Base-by-base conservation (phyloP, 2,329 filamentous ascomycete genomes). In the Penicillium polonicum region DNA sequence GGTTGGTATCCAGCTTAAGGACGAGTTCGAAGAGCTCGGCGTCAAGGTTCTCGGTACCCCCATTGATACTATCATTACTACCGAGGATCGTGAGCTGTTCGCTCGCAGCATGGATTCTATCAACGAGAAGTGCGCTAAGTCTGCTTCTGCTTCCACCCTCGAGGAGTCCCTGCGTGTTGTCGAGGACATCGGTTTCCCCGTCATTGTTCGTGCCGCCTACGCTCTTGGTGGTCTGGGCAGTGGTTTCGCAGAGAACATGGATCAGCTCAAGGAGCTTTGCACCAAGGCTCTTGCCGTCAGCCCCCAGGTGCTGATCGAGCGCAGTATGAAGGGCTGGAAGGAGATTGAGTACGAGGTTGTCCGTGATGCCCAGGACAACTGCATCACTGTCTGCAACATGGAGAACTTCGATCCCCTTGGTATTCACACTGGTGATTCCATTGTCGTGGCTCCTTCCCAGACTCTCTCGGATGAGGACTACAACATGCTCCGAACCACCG, bases 311-410 rank as follows among this genome's bases (percentile, higher is more conserved):
- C 84, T 99, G 55, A 95, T 99, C 68, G 94, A 99, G 80, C 88
- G 90, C 75, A 96, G 91, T 80, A 97, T 99, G 93, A 97, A 97
- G 81, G 94, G 94, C 59, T 99, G 94, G 94, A 99, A 99, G 78
- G 94, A 99, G 78, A 95, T 97, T 62, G 94, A 99, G 76, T 99
- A 97, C 72, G 94, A 99, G 76, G 94, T 97, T 61, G 94, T 99
- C 41, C 89, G 94, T 70, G 94, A 97, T 80, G 89, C 88, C 57
- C 87, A 91, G 68, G 92, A 99, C 80, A 97, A 97, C 83, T 99
- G 94, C 75, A 97, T 99, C 74, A 99, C 94, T 7, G 94, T 99
- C 61, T 99, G 94, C 77, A 99, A 99, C 81, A 97, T 99, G 94
- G 94, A 99, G 80, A 99, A 99, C 80, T 99, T 99, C 71, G 94